These are phyloP conservation scores for Xylariaceae sp. DNA, from an alignment of 2,329 filamentous ascomycete species.

Conservation along the genomic window DNA sequence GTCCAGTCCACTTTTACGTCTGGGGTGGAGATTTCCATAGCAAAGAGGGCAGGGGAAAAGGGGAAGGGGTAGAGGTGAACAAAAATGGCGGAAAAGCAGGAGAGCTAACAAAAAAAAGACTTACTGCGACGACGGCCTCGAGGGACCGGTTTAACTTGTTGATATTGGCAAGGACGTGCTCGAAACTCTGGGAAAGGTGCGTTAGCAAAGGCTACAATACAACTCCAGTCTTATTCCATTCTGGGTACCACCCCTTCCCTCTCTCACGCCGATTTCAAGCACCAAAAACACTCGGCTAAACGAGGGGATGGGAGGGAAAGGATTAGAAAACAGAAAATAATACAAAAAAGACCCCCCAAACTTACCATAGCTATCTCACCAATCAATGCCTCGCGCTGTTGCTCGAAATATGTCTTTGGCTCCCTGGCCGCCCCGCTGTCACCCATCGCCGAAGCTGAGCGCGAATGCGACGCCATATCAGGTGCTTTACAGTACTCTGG, in stretches of 20 bases:
- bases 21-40: too few relatives aligned
- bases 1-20: too few relatives aligned
- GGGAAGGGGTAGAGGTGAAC: not conserved
- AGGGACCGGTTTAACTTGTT: constrained; percentile 91
- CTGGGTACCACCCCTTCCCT: not conserved
- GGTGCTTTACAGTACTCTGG: too few relatives aligned
- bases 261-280: not conserved
- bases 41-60: not conserved
- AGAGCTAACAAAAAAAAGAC: constrained; percentile 26
- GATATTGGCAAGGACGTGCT: constrained; percentile 90
- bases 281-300: not conserved
- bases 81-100: not conserved
- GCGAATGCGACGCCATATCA: constrained; percentile 18
- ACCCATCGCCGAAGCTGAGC: constrained; percentile 21
- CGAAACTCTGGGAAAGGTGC: constrained; percentile 55
- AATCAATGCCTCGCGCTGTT: constrained; percentile 66
- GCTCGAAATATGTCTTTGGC: constrained; percentile 63
- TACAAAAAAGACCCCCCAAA: constrained; percentile 1
- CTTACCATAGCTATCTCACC: constrained; percentile 66
- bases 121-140: constrained; percentile 82
- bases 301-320: not conserved
- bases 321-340: too few relatives aligned
- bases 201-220: too few relatives aligned
- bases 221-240: not conserved
- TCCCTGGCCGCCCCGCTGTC: constrained; percentile 30